These are phyloP conservation scores for Agrocybe pediades DNA, from an alignment of 768 basidiomycete genomes.

Conservation along the genomic window DNA sequence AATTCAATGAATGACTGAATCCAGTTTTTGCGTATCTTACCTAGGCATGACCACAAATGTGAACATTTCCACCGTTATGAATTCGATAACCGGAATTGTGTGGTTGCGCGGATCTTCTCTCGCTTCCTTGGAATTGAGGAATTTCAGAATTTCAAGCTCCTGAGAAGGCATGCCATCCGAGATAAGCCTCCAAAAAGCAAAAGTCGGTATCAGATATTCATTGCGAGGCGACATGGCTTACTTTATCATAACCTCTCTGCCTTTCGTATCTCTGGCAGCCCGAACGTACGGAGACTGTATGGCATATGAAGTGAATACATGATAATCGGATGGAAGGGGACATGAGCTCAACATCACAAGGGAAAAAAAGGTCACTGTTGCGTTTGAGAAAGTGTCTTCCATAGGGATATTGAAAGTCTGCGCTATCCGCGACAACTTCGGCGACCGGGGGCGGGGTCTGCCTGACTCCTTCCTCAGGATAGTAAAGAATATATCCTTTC, in stretches of 20 bases:
- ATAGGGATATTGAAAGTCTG: conserved; percentile 7
- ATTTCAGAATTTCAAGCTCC: conserved; percentile 13
- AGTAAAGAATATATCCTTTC: conserved; percentile 13
- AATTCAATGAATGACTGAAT: too few relatives aligned
- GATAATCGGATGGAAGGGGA: not conserved
- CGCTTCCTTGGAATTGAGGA: conserved; percentile 13
- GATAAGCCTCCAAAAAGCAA: not conserved
- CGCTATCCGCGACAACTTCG: too few relatives aligned
- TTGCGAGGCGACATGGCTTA: not conserved
- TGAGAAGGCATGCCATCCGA: conserved; percentile 3
- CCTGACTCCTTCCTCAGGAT: not conserved
- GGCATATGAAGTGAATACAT: not conserved
- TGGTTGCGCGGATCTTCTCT: conserved; percentile 20
- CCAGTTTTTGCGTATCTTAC: too few relatives aligned
- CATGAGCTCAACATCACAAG: not conserved
- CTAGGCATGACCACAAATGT: conserved; percentile 21
- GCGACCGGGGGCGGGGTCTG: not conserved
- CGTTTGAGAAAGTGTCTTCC: not conserved
- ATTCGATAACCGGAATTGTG: conserved; percentile 18
- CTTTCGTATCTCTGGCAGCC: conserved; percentile 4
- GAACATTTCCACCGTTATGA: conserved; percentile 10
- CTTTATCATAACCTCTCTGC: conserved; percentile 13
- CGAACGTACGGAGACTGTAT: conserved; percentile 1
- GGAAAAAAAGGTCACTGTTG: not conserved
- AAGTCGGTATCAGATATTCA: not conserved